A percentile compares a stretch with the other conserved stretches of the same genome.
These are phyloP conservation scores for Inga oerstediana DNA, from an alignment of 306 rosid genomes.

Conservation along the genomic window DNA sequence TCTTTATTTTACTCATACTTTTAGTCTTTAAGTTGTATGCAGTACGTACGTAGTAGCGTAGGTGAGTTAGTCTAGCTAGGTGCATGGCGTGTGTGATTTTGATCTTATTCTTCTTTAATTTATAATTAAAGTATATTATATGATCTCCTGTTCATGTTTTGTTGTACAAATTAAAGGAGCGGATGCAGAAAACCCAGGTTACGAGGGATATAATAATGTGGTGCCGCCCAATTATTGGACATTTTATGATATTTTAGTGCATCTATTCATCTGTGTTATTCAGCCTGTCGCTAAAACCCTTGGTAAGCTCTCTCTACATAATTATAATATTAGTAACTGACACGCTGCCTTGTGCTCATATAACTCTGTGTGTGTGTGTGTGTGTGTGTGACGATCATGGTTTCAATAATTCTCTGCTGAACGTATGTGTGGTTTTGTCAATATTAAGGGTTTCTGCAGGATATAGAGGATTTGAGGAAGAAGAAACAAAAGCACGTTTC, in stretches of 20 bases:
- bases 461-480: background rate
- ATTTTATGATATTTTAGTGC: background rate
- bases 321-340: too few species aligned
- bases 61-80: too few species aligned
- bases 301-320: background rate
- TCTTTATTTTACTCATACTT: background rate
- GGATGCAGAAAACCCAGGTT: background rate
- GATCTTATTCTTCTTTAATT: background rate
- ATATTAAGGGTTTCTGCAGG: background rate
- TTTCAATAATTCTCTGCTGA: too few species aligned
- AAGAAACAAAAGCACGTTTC: conserved; percentile 42
- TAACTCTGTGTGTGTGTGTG: too few species aligned
- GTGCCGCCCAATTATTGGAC: background rate
- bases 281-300: background rate
- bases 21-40: too few species aligned
- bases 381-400: background rate
- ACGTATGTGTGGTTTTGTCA: too few species aligned
- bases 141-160: background rate
- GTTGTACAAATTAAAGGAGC: background rate
- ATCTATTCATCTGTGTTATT: background rate
- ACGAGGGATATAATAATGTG: background rate
- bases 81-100: too few species aligned
- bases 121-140: too few species aligned
- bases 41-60: too few species aligned
- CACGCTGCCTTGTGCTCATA: background rate